phyloP scores from a whole-genome alignment of 139 green algal species.

The Tetraselmis chui region DNA sequence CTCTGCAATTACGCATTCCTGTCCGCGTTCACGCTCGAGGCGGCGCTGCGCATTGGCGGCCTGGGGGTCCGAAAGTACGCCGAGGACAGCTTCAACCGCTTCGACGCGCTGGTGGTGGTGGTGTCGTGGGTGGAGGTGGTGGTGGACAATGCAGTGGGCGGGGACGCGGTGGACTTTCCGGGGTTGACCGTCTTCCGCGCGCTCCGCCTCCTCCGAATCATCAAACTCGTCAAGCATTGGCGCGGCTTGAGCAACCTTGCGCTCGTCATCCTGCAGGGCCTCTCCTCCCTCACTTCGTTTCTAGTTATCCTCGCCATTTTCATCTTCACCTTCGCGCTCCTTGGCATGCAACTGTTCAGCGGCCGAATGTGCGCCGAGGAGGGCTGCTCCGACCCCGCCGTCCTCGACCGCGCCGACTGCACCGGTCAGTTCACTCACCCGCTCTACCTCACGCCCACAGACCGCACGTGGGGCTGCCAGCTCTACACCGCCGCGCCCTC shows the following conservation, averaged over 20 bases:
- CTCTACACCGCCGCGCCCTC: not conserved
- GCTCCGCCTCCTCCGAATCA: constrained; percentile 4
- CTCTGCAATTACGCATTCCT: constrained; percentile 6
- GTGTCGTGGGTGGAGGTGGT: constrained; percentile 1
- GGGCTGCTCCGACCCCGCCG: not conserved
- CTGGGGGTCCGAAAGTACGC: not conserved
- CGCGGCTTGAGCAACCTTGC: not conserved
- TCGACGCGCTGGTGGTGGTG: constrained; percentile 2
- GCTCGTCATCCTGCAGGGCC: not conserved
- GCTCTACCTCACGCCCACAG: not conserved
- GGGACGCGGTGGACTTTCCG: not conserved
- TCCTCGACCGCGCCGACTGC: not conserved
- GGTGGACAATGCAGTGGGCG: not conserved
- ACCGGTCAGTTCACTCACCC: not conserved
- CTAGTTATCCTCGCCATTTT: constrained; percentile 9
- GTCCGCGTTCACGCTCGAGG: constrained; percentile 1
- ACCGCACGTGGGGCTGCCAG: constrained; percentile 2
- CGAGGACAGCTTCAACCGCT: constrained; percentile 8
- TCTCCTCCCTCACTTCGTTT: constrained; percentile 1
- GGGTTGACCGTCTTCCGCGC: constrained; percentile 9
- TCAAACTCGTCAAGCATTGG: constrained; percentile 4
- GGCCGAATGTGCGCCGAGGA: not conserved
- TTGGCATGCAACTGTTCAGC: constrained; percentile 5
- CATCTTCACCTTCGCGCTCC: constrained; percentile 14
- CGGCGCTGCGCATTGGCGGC: not conserved